These are phyloP conservation scores for Colletotrichum horii DNA, from an alignment of 2,329 filamentous ascomycete species.

Conservation along the genomic window DNA sequence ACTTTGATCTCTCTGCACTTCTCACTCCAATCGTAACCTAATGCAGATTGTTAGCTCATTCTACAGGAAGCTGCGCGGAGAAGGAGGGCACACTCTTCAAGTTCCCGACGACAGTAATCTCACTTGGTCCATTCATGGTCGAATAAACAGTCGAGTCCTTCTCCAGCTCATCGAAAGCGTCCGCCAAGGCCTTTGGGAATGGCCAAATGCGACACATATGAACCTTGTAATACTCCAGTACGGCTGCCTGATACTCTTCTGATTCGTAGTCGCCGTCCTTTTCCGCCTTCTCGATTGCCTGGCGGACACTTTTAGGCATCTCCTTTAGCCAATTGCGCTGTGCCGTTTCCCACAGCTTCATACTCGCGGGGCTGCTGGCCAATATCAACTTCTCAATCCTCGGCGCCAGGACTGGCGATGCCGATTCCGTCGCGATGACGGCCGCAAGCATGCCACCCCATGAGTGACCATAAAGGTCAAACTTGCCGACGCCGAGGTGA, in stretches of 20 bases:
- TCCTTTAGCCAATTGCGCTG: constrained; percentile 18
- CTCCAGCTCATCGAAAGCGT: constrained; percentile 32
- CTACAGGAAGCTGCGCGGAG: background rate
- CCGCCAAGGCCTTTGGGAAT: constrained; percentile 33
- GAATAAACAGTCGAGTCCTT: constrained; percentile 35
- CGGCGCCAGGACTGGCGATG: constrained; percentile 19
- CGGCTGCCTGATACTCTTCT: constrained; percentile 33
- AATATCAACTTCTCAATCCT: constrained; percentile 32
- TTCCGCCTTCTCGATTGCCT: constrained; percentile 28
- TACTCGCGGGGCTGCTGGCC: constrained; percentile 34
- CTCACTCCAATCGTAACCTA: constrained; percentile 30
- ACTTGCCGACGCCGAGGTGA: constrained; percentile 42
- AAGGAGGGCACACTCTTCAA: background rate
- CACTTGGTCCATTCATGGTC: constrained; percentile 34
- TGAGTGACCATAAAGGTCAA: constrained; percentile 53
- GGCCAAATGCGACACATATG: constrained; percentile 36
- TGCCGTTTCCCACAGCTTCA: constrained; percentile 27
- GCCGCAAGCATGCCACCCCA: constrained; percentile 59
- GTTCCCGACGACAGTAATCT: constrained; percentile 25
- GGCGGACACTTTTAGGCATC: constrained; percentile 26
- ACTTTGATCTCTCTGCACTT: constrained; percentile 31
- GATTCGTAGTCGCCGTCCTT: constrained; percentile 29
- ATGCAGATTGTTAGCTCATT: constrained; percentile 22
- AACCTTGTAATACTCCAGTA: constrained; percentile 34
- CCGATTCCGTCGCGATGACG: constrained; percentile 36